Evolutionary conservation across 371 early-diverging fungal species (phyloP).

Genomic region (Sporodiniella umbellata): DNA sequence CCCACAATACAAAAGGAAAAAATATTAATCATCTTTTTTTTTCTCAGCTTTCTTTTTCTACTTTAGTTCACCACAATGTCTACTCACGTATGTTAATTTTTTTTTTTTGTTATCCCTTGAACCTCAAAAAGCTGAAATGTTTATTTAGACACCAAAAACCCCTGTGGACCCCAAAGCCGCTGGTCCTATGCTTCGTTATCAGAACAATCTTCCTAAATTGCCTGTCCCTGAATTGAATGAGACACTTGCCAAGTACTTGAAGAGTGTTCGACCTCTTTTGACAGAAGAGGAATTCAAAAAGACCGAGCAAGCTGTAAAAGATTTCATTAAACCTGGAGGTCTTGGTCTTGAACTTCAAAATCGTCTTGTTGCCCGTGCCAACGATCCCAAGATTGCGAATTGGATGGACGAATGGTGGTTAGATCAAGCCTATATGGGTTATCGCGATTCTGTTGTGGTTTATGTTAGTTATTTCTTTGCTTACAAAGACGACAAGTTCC

Average conservation of each 20-base stretch:
- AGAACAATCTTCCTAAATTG: slow-evolving; percentile 74
- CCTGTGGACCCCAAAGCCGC: slow-evolving; percentile 43
- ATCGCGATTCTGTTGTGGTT: slow-evolving; percentile 93
- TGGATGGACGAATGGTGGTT: slow-evolving; percentile 98
- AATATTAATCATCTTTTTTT: neutral
- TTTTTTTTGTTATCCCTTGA: neutral
- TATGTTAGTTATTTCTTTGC: slow-evolving; percentile 84
- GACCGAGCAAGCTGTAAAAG: slow-evolving; percentile 68
- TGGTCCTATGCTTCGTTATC: slow-evolving; percentile 66
- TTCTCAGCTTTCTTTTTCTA: neutral
- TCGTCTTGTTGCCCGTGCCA: slow-evolving; percentile 70
- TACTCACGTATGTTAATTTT: slow-evolving; percentile 3
- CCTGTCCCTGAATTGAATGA: slow-evolving; percentile 87
- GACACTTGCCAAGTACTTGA: slow-evolving; percentile 78
- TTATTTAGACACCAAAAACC: slow-evolving; percentile 36
- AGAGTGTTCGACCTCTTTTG: slow-evolving; percentile 74
- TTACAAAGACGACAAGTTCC: slow-evolving; percentile 80
- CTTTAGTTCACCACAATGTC: slow-evolving; percentile 3
- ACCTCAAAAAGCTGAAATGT: neutral
- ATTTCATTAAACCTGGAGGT: slow-evolving; percentile 82
- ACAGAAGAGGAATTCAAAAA: slow-evolving; percentile 68
- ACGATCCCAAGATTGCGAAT: slow-evolving; percentile 65
- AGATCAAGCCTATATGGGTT: slow-evolving; percentile 88
- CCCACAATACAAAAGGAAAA: neutral
- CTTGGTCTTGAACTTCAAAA: slow-evolving; percentile 80